Conservation (phyloP, 805 yeast genomes). For the Geotrichum ghanense region DNA sequence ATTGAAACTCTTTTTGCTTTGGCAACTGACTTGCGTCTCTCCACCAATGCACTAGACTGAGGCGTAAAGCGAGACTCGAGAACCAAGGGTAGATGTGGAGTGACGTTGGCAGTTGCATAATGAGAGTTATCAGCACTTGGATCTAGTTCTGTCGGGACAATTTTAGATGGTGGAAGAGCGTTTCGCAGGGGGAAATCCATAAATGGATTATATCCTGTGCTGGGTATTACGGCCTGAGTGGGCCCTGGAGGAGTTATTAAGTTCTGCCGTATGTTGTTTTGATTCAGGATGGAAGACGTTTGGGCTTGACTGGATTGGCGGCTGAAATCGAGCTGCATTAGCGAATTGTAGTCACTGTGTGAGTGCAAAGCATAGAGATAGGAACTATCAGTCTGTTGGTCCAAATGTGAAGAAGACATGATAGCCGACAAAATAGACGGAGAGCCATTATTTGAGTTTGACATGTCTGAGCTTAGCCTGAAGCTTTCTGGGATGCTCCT, state of each 20-base stretch:
- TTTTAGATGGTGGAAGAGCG: background rate
- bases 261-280: background rate
- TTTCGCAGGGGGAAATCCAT: background rate
- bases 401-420: background rate
- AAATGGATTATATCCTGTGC: background rate
- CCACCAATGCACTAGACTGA: too few relatives aligned
- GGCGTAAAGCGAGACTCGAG: background rate
- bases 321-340: background rate
- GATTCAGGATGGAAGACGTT: background rate
- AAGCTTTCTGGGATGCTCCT: background rate
- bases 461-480: background rate
- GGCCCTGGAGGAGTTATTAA: background rate
- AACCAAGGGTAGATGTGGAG: background rate
- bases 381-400: background rate
- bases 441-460: background rate
- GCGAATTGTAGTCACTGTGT: background rate
- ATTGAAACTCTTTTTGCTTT: background rate
- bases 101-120: background rate
- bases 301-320: too few relatives aligned
- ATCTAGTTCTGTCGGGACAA: background rate
- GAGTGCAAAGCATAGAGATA: background rate
- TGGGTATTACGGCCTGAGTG: background rate
- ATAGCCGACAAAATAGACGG: background rate
- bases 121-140: background rate
- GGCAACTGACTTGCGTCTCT: background rate